Conservation (phyloP, 2,329 filamentous ascomycete genomes). For the Claviceps spartinae region DNA sequence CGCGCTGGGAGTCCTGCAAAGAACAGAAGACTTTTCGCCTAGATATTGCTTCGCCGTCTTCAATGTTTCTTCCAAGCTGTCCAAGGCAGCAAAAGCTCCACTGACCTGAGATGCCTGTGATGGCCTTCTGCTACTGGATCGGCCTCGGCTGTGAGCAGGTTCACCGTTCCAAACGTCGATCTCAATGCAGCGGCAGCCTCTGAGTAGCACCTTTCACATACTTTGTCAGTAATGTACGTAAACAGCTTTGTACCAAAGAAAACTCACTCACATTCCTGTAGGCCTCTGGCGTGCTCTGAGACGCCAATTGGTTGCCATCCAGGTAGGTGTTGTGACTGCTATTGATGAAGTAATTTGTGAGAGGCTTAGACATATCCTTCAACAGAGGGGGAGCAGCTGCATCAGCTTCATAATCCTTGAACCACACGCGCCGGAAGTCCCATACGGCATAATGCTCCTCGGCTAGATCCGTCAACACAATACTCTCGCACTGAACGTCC, state of each 20-base stretch:
- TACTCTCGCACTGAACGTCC: slow-evolving; percentile 31
- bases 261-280: slow-evolving; percentile 55
- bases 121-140: slow-evolving; percentile 31
- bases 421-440: slow-evolving; percentile 38
- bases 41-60: slow-evolving; percentile 16
- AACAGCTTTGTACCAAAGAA: not conserved
- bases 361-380: slow-evolving; percentile 50
- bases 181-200: slow-evolving; percentile 80
- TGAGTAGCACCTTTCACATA: slow-evolving; percentile 45
- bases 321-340: slow-evolving; percentile 94
- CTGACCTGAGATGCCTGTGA: slow-evolving; percentile 34
- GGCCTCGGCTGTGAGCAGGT: slow-evolving; percentile 21
- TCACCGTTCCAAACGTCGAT: slow-evolving; percentile 88
- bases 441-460: slow-evolving; percentile 30
- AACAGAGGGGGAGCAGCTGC: slow-evolving; percentile 29
- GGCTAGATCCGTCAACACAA: slow-evolving; percentile 16
- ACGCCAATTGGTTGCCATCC: slow-evolving; percentile 71
- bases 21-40: slow-evolving; percentile 16
- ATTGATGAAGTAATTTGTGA: slow-evolving; percentile 87
- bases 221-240: not conserved
- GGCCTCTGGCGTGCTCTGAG: slow-evolving; percentile 60
- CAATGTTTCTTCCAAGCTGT: slow-evolving; percentile 19
- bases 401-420: slow-evolving; percentile 27
- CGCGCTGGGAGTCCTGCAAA: slow-evolving; percentile 27
- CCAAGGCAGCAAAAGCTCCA: slow-evolving; percentile 27